A percentile compares a stretch with the other conserved stretches of the same genome.
These are phyloP conservation scores for Litsea cubeba DNA, from an alignment of 164 flowering plant genomes.

Conservation along the genomic window DNA sequence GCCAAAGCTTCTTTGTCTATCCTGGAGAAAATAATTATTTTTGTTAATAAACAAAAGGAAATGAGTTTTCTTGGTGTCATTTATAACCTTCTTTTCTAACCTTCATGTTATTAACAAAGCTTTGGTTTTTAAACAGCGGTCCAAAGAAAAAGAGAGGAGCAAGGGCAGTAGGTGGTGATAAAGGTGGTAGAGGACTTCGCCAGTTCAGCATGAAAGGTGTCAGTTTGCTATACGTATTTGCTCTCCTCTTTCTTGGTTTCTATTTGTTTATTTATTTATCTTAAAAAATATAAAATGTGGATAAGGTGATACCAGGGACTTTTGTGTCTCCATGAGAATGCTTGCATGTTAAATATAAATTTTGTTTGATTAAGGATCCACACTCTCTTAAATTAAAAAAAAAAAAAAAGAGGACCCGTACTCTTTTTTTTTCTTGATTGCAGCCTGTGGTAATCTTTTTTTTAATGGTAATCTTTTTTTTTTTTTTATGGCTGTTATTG, in stretches of 20 bases:
- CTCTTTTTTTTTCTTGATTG: too few species aligned
- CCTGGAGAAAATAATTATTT: neutral
- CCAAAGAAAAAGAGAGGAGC: slow-evolving; percentile 88
- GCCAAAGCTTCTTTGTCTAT: neutral
- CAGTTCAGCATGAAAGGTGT: slow-evolving; percentile 97
- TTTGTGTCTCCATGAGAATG: neutral
- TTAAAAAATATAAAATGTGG: neutral
- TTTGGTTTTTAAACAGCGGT: slow-evolving; percentile 32
- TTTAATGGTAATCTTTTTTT: neutral
- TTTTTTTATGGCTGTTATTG: neutral
- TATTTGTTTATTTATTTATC: neutral
- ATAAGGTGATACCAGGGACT: neutral
- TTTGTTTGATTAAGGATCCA: neutral
- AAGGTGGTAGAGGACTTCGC: slow-evolving; percentile 89
- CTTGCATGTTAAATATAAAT: neutral
- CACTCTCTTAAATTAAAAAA: too few species aligned
- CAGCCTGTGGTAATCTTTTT: neutral
- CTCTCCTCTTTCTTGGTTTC: neutral
- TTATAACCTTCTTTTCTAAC: neutral
- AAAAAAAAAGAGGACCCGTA: too few species aligned
- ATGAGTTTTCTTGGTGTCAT: neutral
- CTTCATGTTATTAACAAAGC: neutral
- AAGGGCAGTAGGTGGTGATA: slow-evolving; percentile 73
- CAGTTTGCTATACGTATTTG: neutral
- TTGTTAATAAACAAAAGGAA: neutral